phyloP scores from a whole-genome alignment of 2,329 filamentous ascomycete genomes.

The Colletotrichum sp. region DNA sequence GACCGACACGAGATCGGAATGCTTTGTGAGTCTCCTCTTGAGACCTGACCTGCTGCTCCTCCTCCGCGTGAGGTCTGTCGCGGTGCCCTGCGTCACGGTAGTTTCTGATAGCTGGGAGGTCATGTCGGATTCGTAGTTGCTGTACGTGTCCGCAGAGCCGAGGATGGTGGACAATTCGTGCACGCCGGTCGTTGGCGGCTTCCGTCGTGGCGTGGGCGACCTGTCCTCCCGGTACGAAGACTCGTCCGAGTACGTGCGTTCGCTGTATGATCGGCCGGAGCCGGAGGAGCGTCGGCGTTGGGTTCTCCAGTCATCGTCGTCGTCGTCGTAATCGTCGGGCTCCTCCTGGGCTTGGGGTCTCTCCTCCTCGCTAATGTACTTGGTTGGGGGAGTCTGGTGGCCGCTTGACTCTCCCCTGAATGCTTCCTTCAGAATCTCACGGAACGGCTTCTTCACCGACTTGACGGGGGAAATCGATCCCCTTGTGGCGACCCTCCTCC shows the following conservation, averaged over 20 bases:
- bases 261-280: slow-evolving; percentile 31
- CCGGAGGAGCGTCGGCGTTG: slow-evolving; percentile 34
- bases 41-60: slow-evolving; percentile 58
- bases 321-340: slow-evolving; percentile 27
- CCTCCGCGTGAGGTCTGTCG: slow-evolving; percentile 47
- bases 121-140: slow-evolving; percentile 52
- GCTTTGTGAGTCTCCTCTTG: slow-evolving; percentile 82
- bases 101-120: slow-evolving; percentile 54
- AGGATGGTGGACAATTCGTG: slow-evolving; percentile 64
- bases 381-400: slow-evolving; percentile 47
- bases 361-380: slow-evolving; percentile 55
- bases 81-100: slow-evolving; percentile 58
- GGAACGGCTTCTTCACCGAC: slow-evolving; percentile 54
- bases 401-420: slow-evolving; percentile 66
- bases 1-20: slow-evolving; percentile 93
- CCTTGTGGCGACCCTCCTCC: slow-evolving; percentile 62
- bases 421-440: slow-evolving; percentile 64
- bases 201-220: slow-evolving; percentile 33
- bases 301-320: slow-evolving; percentile 20
- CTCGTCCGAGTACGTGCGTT: slow-evolving; percentile 18
- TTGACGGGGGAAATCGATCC: slow-evolving; percentile 54
- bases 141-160: slow-evolving; percentile 52
- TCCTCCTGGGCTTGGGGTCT: slow-evolving; percentile 27
- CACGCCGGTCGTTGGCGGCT: slow-evolving; percentile 58
- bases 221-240: slow-evolving; percentile 27